Conservation (phyloP, 2,329 filamentous ascomycete species). For the Cladosporium sp. region DNA sequence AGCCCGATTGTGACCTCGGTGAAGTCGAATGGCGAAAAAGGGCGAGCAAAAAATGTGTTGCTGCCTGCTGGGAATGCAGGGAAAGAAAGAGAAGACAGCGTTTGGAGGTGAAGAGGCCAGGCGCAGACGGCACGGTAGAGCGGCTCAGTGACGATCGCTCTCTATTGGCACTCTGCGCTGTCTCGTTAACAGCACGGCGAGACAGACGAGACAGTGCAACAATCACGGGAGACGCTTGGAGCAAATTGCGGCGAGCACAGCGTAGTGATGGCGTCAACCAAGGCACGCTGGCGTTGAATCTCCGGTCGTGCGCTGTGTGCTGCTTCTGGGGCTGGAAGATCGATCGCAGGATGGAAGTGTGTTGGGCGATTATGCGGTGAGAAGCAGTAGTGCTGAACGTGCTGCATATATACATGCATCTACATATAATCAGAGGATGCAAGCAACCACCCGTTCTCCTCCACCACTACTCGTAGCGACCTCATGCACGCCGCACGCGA, state of each 20-base stretch:
- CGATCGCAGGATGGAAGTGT: not conserved
- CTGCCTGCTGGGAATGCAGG: not conserved
- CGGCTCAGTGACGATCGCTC: slow-evolving; percentile 5
- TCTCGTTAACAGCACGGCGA: not conserved
- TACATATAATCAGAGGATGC: not conserved
- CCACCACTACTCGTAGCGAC: not conserved
- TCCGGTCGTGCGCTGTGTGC: not conserved
- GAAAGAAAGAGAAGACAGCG: slow-evolving; percentile 6
- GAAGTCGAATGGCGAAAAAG: not conserved
- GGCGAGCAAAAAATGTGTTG: not conserved
- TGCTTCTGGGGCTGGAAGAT: not conserved
- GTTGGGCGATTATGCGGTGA: slow-evolving; percentile 4
- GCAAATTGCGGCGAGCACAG: slow-evolving; percentile 1
- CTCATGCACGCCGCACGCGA: slow-evolving; percentile 7
- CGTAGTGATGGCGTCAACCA: slow-evolving; percentile 8
- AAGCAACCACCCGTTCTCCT: not conserved
- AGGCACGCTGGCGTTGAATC: not conserved
- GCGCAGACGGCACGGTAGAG: slow-evolving; percentile 8
- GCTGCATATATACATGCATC: not conserved
- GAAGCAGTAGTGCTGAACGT: not conserved
- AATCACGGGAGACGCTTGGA: slow-evolving; percentile 4
- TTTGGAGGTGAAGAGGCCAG: slow-evolving; percentile 13
- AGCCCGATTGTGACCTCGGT: not conserved
- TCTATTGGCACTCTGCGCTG: not conserved
- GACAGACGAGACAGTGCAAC: not conserved